These are phyloP conservation scores for Helotiales sp. DNA, from an alignment of 2,329 filamentous ascomycete genomes.

Conservation along the genomic window DNA sequence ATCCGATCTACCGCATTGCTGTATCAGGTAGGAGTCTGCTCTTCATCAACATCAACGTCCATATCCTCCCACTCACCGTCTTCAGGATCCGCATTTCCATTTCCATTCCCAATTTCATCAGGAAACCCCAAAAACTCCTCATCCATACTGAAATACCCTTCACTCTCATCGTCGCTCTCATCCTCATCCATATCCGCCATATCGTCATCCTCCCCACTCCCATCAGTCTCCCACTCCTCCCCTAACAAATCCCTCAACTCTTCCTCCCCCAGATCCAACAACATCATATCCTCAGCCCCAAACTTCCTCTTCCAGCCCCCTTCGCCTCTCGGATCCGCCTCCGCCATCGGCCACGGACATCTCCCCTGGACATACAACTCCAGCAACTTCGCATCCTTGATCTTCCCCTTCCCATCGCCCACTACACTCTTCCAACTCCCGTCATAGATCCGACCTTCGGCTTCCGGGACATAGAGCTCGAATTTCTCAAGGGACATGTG, in stretches of 20 bases:
- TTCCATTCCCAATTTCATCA: neutral
- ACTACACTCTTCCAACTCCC: neutral
- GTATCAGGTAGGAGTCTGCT: neutral
- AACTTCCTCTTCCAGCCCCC: conserved; percentile 14
- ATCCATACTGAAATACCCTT: neutral
- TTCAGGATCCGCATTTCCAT: neutral
- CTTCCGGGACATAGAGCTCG: conserved; percentile 8
- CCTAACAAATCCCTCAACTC: conserved; percentile 8
- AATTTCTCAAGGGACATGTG: conserved; percentile 11
- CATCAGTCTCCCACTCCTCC: conserved; percentile 18
- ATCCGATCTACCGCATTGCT: neutral
- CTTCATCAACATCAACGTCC: neutral
- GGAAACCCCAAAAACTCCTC: neutral
- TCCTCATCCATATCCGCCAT: neutral
- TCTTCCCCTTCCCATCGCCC: neutral
- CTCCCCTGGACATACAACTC: conserved; percentile 6
- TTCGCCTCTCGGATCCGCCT: neutral
- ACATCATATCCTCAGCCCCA: conserved; percentile 5
- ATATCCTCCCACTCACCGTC: conserved; percentile 5
- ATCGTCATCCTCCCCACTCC: neutral
- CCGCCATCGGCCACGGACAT: conserved; percentile 16
- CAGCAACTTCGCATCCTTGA: conserved; percentile 6
- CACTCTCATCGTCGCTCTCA: neutral
- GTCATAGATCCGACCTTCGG: conserved; percentile 6
- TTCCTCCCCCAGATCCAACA: conserved; percentile 8